These are phyloP conservation scores for Byssothecium circinans DNA, from an alignment of 2,329 filamentous ascomycete genomes.

Conservation along the genomic window DNA sequence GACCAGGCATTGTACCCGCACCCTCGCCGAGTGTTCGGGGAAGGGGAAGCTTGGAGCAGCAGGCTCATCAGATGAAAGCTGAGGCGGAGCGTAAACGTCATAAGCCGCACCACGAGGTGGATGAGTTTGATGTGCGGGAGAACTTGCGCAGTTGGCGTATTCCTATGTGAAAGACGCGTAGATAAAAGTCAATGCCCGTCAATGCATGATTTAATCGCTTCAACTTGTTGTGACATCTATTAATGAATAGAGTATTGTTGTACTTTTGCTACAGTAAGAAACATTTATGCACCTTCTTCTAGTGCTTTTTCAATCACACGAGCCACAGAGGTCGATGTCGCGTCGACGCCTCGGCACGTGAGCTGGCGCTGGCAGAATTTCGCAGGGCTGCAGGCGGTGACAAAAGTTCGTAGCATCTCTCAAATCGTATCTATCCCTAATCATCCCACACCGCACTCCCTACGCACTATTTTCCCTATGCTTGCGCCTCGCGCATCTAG, in stretches of 20 bases:
- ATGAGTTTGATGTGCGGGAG: slow-evolving; percentile 53
- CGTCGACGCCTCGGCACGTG: slow-evolving; percentile 27
- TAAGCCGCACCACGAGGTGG: slow-evolving; percentile 47
- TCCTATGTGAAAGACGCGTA: no score
- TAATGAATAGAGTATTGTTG: no score
- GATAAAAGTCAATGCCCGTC: no score
- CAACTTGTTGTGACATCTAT: no score
- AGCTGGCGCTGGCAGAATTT: slow-evolving; percentile 36
- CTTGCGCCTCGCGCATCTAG: slow-evolving; percentile 38
- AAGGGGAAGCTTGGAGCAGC: slow-evolving; percentile 46
- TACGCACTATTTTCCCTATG: slow-evolving; percentile 30
- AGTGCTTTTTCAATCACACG: background rate
- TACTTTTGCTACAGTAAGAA: no score
- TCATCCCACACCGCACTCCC: slow-evolving; percentile 8
- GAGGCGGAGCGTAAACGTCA: slow-evolving; percentile 41
- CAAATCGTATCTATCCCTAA: slow-evolving; percentile 7
- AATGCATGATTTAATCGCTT: background rate
- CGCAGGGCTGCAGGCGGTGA: slow-evolving; percentile 33
- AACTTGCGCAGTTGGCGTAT: slow-evolving; percentile 52
- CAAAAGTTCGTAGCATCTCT: slow-evolving; percentile 23
- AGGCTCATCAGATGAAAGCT: slow-evolving; percentile 47
- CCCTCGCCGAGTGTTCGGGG: slow-evolving; percentile 33
- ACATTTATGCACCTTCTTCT: no score
- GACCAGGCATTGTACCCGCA: slow-evolving; percentile 27
- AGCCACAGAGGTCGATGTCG: no score